These are phyloP conservation scores for Pseudoperonospora humuli DNA, from an alignment of 352 stramenopile genomes.

Conservation along the genomic window DNA sequence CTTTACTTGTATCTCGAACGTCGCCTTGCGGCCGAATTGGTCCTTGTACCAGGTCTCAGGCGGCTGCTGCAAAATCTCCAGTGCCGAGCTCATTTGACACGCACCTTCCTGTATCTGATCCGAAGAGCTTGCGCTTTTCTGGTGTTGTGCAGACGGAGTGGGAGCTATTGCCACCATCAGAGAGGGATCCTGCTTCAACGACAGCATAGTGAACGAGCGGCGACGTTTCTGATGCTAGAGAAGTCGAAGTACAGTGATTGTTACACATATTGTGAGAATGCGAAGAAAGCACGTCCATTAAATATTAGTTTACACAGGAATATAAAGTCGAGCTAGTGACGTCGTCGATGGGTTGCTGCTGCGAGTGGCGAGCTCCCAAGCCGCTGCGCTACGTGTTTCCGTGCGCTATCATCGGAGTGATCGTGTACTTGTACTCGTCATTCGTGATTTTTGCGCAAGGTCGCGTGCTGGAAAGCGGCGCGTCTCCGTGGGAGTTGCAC, in stretches of 20 bases:
- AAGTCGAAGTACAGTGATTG: too few relatives aligned
- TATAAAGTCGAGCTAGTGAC: too few relatives aligned
- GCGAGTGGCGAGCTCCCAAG: conserved; percentile 43
- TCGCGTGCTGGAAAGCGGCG: conserved; percentile 27
- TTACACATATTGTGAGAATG: conserved; percentile 1
- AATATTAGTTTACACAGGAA: neutral
- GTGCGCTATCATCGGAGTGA: conserved; percentile 37
- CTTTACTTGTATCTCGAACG: conserved; percentile 46
- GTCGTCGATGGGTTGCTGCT: conserved; percentile 55
- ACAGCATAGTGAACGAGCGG: neutral
- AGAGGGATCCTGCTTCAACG: conserved; percentile 8
- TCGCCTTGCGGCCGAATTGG: conserved; percentile 69
- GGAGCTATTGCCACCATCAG: conserved; percentile 16
- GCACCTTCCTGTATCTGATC: neutral
- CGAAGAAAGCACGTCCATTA: too few relatives aligned
- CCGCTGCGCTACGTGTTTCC: conserved; percentile 53
- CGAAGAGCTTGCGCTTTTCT: neutral
- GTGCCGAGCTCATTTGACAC: conserved; percentile 16
- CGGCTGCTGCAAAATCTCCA: conserved; percentile 54
- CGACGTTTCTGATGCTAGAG: neutral
- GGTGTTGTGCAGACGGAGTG: conserved; percentile 1
- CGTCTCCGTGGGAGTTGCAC: conserved; percentile 28
- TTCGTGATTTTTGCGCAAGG: conserved; percentile 51
- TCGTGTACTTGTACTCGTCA: conserved; percentile 54
- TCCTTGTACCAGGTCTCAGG: conserved; percentile 72